Evolutionary conservation across 2,329 filamentous ascomycete genomes (phyloP), one percentile per base, ranked within the genome.

Genomic region (Rutstroemia sp.): DNA sequence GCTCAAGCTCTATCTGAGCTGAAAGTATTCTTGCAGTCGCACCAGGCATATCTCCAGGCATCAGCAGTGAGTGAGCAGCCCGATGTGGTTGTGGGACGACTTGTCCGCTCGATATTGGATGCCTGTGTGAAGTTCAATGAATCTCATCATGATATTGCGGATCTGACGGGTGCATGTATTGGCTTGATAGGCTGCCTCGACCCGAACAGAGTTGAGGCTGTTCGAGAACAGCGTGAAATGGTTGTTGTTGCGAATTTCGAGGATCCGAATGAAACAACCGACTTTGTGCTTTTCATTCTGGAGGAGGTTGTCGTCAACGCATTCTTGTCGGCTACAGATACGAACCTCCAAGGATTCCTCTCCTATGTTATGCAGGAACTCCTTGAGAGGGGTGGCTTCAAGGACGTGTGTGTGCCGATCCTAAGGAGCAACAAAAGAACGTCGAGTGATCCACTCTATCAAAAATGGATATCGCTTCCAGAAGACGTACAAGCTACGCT

Each of bases 311-410:
- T 99, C 10, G 90, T 97, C 25, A 91, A 92, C 59, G 87, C 92
- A 0, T 99, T 99, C 67, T 76, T 95, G 45, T 95, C 92, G 1
- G 88, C 89, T 1, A 94, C 88, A 0, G 95, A 96, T 68, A 88
- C 91, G 2, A 86, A 84, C 61, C 80, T 91, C 5, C 94, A 97
- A 70, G 92, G 91, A 0, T 96, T 95, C 68, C 78, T 99, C 17
- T 92, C 92, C 1, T 99, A 88, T 71, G 89, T 87, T 2, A 96
- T 99, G 84, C 94, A 99, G 71, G 87, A 95, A 65, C 78, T 97
- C 42, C 78, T 97, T 3, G 84, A 86, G 46, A 83, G 86, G 62
- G 89, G 88, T 66, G 85, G 87, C 27, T 85, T 96, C 66, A 84
- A 78, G 57, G 75, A 79, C 10, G 81, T 79, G 0, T 77, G 63